These are phyloP conservation scores for Backusella tarrabulga DNA, from an alignment of 192 early-diverging fungal genomes.

Conservation along the genomic window DNA sequence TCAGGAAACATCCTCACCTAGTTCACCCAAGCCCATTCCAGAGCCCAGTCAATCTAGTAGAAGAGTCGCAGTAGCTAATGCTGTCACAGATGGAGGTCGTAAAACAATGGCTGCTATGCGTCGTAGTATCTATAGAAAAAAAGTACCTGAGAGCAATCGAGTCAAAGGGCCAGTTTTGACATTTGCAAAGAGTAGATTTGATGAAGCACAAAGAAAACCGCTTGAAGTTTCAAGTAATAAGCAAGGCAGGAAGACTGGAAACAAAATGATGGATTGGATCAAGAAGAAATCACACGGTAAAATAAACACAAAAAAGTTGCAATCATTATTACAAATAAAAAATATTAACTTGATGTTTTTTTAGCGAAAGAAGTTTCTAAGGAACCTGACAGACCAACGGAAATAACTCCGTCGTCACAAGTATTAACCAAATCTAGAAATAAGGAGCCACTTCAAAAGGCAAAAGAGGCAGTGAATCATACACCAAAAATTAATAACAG, in stretches of 20 bases:
- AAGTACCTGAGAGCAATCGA: neutral
- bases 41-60: neutral
- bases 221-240: neutral
- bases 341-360: neutral
- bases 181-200: neutral
- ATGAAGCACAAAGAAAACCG: neutral
- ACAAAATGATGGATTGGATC: slow-evolving; percentile 58
- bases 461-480: neutral
- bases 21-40: neutral
- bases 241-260: slow-evolving; percentile 24
- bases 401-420: neutral
- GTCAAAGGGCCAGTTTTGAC: neutral
- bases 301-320: neutral
- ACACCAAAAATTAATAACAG: slow-evolving; percentile 1
- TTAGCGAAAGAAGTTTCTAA: slow-evolving; percentile 3
- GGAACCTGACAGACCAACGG: neutral
- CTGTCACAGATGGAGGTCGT: slow-evolving; percentile 4
- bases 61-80: neutral
- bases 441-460: neutral
- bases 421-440: slow-evolving; percentile 4
- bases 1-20: neutral
- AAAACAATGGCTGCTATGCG: slow-evolving; percentile 15
- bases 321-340: neutral
- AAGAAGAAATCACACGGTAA: slow-evolving; percentile 34
- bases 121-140: slow-evolving; percentile 10